Base-by-base conservation (phyloP, 192 early-diverging fungal species). In the Oehlia diaphana region DNA sequence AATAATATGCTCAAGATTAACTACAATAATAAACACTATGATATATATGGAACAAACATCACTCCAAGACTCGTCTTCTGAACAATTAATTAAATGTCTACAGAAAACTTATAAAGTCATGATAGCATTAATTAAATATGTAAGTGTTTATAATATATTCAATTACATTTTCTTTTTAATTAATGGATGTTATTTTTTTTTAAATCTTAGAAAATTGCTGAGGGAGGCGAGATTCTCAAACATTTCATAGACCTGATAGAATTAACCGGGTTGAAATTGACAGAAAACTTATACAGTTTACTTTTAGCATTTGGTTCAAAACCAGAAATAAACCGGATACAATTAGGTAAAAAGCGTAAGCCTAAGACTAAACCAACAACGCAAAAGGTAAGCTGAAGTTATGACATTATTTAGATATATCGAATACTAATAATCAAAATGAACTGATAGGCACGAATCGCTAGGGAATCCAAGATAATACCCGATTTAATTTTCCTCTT, bases 391-490 rank as follows among this genome's bases (percentile, higher is more conserved):
- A 21, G 63, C 37, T 23, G 14, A 19, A 28, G 21, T 50, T 21
- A 39, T 39, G 2, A 12, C 3, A 47, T 70, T 21, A 16, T 13
- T 21, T 21, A 42, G 12, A 35, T 21, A 10, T 44, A 44, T 70
- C 14, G 0, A 70, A n/a, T 13, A 39, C 21, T 35, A 50, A 42
- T 7, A 8, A 9, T 37, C 70, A 14, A 39, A 47, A 68, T 44
- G 67, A 6, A 28, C 44, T 66, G 14, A 31, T 86, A 89, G 82
- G 84, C 88, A 19, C 88, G 90, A 74, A 88, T 94, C 12, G 63
- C 89, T 70, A 87, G 92, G 9, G 93, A 94, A 81, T 92, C 93
- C 35, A 89, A 91, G 69, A 80, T 94, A 35, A 91, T 96, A 7
- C 94, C 95, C 0, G 83, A 81, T 19, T 73, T 95, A 68, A 91